Evolutionary conservation across 208 protist species (phyloP), one percentile per base, ranked within the genome.

Genomic region (Crithidia fasciculata): DNA sequence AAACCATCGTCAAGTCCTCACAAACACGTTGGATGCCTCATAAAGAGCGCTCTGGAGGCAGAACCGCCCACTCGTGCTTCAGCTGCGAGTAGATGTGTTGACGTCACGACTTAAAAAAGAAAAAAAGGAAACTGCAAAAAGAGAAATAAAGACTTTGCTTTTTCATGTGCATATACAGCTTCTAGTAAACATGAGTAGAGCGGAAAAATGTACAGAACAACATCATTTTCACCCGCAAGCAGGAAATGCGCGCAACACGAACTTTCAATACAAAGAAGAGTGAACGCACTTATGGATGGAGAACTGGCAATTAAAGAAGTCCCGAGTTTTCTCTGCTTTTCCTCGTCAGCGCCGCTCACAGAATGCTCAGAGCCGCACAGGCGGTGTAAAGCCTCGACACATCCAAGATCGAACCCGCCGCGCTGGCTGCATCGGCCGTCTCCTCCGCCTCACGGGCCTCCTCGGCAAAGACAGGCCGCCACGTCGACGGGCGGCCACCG

Each of bases 321-420:
- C 28, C 28, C 28, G 28, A 28, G 28, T 28, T 28, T 28, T 28
- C 28, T 28, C 28, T 28, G 28, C 28, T 1, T 28, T 28, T 1
- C 28, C 28, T 28, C 28, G 28, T 28, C 28, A 28, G 28, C 28
- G 28, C 28, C 28, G 28, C 28, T 28, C 28, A 88, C 58, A 81
- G 18, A 37, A 85, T 74, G 60, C 78, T 88, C 43, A 88, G 60
- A 6, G 84, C 73, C 0, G 84, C 84, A 55, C 80, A 86, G 40
- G 70, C 49, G 39, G 74, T 41, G 47, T 79, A 79, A 3, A 79
- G 60, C 36, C 57, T 73, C 7, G 74, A 74, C 10, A 79, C 74
- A 37, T 74, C 61, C 60, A 79, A 12, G 5, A 57, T 6, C 1
- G 52, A 8, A 10, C 50, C 50, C 8, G 18, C 36, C 7, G 61